Evolutionary conservation across 177 flowering plant species (phyloP), one percentile per base, ranked within the genome.

Genomic region (Vitis hybrid): DNA sequence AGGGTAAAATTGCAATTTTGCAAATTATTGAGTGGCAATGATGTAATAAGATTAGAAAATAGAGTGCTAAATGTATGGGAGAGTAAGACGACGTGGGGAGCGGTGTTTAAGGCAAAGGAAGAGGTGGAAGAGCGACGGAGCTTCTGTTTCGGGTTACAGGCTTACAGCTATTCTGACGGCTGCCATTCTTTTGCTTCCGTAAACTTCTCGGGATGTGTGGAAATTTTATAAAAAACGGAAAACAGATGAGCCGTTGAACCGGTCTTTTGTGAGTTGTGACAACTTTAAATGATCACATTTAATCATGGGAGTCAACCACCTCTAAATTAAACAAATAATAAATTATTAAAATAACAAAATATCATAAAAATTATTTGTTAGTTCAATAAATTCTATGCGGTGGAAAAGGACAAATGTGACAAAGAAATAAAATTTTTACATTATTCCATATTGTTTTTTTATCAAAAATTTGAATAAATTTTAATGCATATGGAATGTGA

Each of bases 31-130:
- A 14, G 50, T 13, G 13, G 62, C 12, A 48, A 45, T 60, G 62
- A 7, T 39, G 62, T 39, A 30, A 30, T 34, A 62, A 7, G 18
- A 18, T 10, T 0, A 26, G 34, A 62, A 15, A 62, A 34, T 32
- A 1, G 11, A 12, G 14, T 2, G 62, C 11, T 3, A 26, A 60
- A 11, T 60, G 12, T 26, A 14, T 5, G 2, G 19, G 15, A 6
- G 48, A 21, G 9, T n/a, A 62, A 13, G 45, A 62, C 39, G 8
- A 45, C 65, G 65, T 30, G 62, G 15, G 62, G 19, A 26, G 49
- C 64, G 64, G 64, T 26, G 51, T 62, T 65, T 50, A 1, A 11
- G 56, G 39, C 56, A 7, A 23, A 65, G 67, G 19, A 65, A 65
- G 51, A 34, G 39, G 57, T 21, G 51, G 19, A 0, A 32, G 8